Evolutionary conservation across 495 filamentous ascomycete genomes (phyloP), one percentile per base, ranked within the genome.

Genomic region (Penicillium egyptiacum): DNA sequence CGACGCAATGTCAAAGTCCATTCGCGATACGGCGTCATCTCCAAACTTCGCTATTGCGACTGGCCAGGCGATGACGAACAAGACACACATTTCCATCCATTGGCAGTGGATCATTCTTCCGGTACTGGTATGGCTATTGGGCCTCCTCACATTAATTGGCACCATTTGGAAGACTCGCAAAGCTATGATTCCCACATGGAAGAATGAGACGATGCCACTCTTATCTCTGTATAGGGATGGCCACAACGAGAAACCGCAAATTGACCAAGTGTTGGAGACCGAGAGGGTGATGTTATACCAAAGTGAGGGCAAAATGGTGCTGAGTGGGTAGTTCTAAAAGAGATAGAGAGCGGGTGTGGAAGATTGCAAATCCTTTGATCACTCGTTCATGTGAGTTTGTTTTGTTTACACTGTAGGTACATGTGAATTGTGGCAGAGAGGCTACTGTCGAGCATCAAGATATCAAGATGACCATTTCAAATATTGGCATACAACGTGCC

Each of bases 401-500:
- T 16, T n/a, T 47, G 19, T 47, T 31, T 47, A 31, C 23, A 17
- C 35, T 6, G 35, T 31, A 48, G n/a, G 16, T 33, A 48, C 45
- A 31, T 19, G 16, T 48, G 45, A 31, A 12, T 9, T 30, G 26
- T 31, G 17, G 19, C n/a, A 31, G 7, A 19, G 10, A 30, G 1
- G 4, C 5, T n/a, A 31, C 19, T n/a, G 8, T 11, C 9, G 7
- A 48, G 28, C 9, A 46, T 46, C 23, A 46, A 46, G 23, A 39
- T 39, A 17, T 39, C n/a, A n/a, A 53, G 6, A 20, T 6, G 6
- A 22, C 35, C 35, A 39, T 33, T 26, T 75, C 59, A 73, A 47
- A 69, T 42, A 67, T 77, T 70, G 4, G 72, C 72, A 60, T 79
- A 78, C 23, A 75, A 66, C 9, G 77, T 81, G 0, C 78, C 78